Evolutionary conservation across 768 basidiomycete genomes (phyloP).

Genomic region (Agaricus subrufescens): DNA sequence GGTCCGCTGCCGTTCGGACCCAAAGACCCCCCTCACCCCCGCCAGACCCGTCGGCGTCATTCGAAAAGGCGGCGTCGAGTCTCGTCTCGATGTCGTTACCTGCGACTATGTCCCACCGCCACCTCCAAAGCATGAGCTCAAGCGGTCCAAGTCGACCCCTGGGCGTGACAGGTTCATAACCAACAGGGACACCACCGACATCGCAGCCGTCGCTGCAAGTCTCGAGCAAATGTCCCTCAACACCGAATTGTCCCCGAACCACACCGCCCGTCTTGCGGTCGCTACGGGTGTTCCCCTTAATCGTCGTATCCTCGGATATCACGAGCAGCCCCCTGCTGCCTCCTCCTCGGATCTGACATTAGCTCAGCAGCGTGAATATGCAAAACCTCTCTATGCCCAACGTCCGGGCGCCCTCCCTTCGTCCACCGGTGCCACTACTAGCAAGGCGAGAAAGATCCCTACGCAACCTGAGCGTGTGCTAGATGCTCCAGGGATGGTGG

Average conservation of each 20-base stretch:
- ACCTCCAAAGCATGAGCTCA: slow-evolving; percentile 54
- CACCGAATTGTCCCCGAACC: slow-evolving; percentile 62
- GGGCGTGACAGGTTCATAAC: slow-evolving; percentile 75
- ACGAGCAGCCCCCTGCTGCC: slow-evolving; percentile 78
- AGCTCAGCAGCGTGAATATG: slow-evolving; percentile 72
- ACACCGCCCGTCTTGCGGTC: slow-evolving; percentile 71
- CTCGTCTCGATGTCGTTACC: slow-evolving; percentile 71
- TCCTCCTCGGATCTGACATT: slow-evolving; percentile 70
- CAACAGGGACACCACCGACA: slow-evolving; percentile 36
- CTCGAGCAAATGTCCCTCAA: slow-evolving; percentile 62
- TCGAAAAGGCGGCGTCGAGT: slow-evolving; percentile 73
- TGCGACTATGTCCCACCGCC: slow-evolving; percentile 60
- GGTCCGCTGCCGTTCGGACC: slow-evolving; percentile 42
- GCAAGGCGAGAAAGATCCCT: slow-evolving; percentile 78
- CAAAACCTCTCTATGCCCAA: slow-evolving; percentile 65
- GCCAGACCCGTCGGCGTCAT: slow-evolving; percentile 49
- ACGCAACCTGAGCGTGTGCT: slow-evolving; percentile 90
- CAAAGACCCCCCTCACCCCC: slow-evolving; percentile 42
- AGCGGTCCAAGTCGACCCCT: slow-evolving; percentile 72
- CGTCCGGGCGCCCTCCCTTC: slow-evolving; percentile 59
- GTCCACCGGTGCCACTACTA: slow-evolving; percentile 58
- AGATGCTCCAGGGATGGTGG: slow-evolving; percentile 88
- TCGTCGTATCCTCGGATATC: slow-evolving; percentile 82
- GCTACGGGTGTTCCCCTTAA: slow-evolving; percentile 75
- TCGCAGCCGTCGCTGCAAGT: slow-evolving; percentile 48